These are phyloP conservation scores for Thalassiosira exigua DNA, from an alignment of 352 stramenopile species.

Conservation along the genomic window DNA sequence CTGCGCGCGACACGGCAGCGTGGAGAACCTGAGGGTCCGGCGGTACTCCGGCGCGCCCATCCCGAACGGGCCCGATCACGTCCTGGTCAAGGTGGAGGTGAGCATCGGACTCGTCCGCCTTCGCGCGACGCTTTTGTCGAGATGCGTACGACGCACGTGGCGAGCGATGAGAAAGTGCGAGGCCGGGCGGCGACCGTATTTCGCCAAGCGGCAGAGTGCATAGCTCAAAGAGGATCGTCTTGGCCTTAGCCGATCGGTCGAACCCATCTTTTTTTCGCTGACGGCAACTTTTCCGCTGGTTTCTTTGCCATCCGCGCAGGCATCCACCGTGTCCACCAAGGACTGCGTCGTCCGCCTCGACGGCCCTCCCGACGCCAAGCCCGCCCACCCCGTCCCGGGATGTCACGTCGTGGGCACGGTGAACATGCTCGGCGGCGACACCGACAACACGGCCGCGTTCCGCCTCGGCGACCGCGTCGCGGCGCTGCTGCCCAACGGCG, in stretches of 20 bases:
- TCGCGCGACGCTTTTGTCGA: no score
- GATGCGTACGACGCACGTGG: no score
- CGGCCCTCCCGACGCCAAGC: slow-evolving; percentile 34
- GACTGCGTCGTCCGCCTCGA: slow-evolving; percentile 68
- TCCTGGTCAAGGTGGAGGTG: slow-evolving; percentile 68
- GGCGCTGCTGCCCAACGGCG: slow-evolving; percentile 55
- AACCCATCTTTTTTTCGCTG: no score
- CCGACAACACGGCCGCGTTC: slow-evolving; percentile 24
- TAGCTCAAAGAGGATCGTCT: no score
- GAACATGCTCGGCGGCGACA: slow-evolving; percentile 34
- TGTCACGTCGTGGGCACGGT: slow-evolving; percentile 77
- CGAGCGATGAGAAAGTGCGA: no score
- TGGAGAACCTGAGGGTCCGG: slow-evolving; percentile 17
- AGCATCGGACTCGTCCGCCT: slow-evolving; percentile 11
- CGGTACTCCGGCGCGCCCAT: slow-evolving; percentile 26
- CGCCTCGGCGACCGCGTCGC: slow-evolving; percentile 57
- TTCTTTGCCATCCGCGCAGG: slow-evolving; percentile 34
- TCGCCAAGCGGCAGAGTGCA: neutral
- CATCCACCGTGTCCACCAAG: slow-evolving; percentile 67
- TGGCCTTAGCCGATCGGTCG: no score
- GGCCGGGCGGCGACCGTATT: neutral
- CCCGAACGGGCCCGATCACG: slow-evolving; percentile 22
- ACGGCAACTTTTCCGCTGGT: neutral
- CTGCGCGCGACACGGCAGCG: neutral
- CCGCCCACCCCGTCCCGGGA: slow-evolving; percentile 66